phyloP scores from a whole-genome alignment of 495 filamentous ascomycete genomes.

The Xylaria sp. region DNA sequence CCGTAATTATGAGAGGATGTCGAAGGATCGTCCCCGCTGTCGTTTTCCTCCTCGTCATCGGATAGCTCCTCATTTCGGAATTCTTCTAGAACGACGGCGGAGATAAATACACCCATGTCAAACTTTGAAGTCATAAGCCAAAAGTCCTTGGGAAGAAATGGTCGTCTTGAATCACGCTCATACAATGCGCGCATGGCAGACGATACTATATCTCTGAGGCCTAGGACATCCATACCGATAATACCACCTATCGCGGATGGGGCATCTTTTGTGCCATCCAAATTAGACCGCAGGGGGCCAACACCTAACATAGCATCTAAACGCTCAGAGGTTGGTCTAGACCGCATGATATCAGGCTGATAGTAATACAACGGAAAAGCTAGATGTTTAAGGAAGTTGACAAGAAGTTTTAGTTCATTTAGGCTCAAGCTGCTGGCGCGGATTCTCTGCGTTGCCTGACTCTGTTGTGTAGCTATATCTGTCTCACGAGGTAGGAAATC shows the following conservation, averaged over 20 bases:
- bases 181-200: slow-evolving; percentile 89
- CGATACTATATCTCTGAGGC: slow-evolving; percentile 81
- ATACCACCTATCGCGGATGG: slow-evolving; percentile 49
- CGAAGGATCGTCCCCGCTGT: slow-evolving; percentile 27
- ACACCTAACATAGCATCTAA: slow-evolving; percentile 31
- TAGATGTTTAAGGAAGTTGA: slow-evolving; percentile 89
- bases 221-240: slow-evolving; percentile 76
- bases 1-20: slow-evolving; percentile 34
- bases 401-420: slow-evolving; percentile 73
- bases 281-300: slow-evolving; percentile 25
- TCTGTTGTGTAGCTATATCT: slow-evolving; percentile 42
- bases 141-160: slow-evolving; percentile 79
- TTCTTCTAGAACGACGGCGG: slow-evolving; percentile 86
- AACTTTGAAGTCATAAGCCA: slow-evolving; percentile 96
- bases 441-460: slow-evolving; percentile 51
- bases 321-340: slow-evolving; percentile 23
- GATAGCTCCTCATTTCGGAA: slow-evolving; percentile 62
- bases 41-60: slow-evolving; percentile 41
- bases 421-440: slow-evolving; percentile 75
- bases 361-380: slow-evolving; percentile 91
- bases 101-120: slow-evolving; percentile 90
- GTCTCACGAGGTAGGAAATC: slow-evolving; percentile 65
- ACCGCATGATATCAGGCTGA: slow-evolving; percentile 60
- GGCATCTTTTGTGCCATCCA: slow-evolving; percentile 25
- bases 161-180: slow-evolving; percentile 88